Evolutionary conservation across 768 basidiomycete genomes (phyloP).

Genomic region (Sutorius australiensis): DNA sequence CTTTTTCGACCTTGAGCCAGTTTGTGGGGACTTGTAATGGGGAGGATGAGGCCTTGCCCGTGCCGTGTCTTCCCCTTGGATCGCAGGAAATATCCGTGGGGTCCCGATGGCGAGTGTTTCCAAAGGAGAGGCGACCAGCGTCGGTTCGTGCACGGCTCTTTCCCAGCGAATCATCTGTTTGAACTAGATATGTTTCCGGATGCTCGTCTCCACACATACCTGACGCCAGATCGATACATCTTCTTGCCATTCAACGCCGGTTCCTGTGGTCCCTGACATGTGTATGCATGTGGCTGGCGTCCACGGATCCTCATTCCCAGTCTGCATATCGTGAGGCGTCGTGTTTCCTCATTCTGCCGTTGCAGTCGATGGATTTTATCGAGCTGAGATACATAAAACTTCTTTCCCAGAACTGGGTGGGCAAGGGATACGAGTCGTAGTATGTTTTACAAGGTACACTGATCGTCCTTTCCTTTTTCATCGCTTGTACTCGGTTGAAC

Average conservation of each 20-base stretch:
- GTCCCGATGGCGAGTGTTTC: conserved; percentile 30
- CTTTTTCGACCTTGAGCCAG: neutral
- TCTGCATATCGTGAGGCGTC: conserved; percentile 55
- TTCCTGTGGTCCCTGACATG: neutral
- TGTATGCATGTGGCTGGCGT: neutral
- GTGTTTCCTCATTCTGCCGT: conserved; percentile 49
- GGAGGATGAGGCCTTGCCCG: too few species aligned
- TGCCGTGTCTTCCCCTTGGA: conserved; percentile 32
- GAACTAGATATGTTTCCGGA: conserved; percentile 68
- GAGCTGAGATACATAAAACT: conserved; percentile 35
- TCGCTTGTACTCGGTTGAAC: too few species aligned
- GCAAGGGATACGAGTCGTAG: conserved; percentile 33
- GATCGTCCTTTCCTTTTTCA: too few species aligned
- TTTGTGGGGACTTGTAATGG: conserved; percentile 7
- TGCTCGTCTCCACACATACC: conserved; percentile 48
- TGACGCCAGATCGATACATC: conserved; percentile 60
- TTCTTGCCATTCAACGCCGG: conserved; percentile 69
- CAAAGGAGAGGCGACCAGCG: neutral
- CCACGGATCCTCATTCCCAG: conserved; percentile 16
- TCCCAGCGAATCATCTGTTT: conserved; percentile 36
- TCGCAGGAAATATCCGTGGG: conserved; percentile 37
- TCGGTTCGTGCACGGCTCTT: neutral
- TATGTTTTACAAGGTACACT: too few species aligned
- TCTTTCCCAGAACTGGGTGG: conserved; percentile 34
- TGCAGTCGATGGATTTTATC: conserved; percentile 46